phyloP scores from a whole-genome alignment of 352 stramenopile genomes.

The Pythium plurisporium region DNA sequence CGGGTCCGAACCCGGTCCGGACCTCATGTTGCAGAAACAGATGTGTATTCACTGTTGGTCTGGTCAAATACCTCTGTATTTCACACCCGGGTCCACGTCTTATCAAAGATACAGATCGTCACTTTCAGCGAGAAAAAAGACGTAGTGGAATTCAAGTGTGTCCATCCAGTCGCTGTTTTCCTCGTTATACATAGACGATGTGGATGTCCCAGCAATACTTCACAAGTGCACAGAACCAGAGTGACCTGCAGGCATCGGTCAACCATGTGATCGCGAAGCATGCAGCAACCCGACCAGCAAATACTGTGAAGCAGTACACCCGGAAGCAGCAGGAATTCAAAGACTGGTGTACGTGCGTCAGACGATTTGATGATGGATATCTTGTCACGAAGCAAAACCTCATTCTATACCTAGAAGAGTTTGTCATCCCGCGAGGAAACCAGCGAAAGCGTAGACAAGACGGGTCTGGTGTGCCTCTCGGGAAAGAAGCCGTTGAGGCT shows the following conservation, averaged over 20 bases:
- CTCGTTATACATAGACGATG: too few relatives aligned
- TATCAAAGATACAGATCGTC: too few relatives aligned
- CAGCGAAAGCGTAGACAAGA: background rate
- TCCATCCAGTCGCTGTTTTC: too few relatives aligned
- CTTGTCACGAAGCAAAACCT: too few relatives aligned
- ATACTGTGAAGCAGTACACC: background rate
- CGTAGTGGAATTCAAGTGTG: too few relatives aligned
- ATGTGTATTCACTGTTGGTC: background rate
- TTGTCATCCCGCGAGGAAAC: background rate
- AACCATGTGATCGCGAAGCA: background rate
- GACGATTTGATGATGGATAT: background rate
- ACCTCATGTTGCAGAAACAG: slow-evolving; percentile 1
- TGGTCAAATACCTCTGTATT: background rate
- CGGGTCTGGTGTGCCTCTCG: background rate
- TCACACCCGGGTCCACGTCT: background rate
- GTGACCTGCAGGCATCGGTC: background rate
- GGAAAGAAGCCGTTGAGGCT: background rate
- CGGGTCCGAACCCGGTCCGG: background rate
- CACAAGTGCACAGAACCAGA: background rate
- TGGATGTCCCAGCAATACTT: background rate
- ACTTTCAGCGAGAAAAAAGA: too few relatives aligned
- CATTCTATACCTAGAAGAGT: too few relatives aligned
- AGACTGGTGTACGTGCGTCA: background rate
- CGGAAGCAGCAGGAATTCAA: background rate
- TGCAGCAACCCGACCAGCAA: background rate